These are phyloP conservation scores for Alternaria sp. DNA, from an alignment of 2,329 filamentous ascomycete species.

Conservation along the genomic window DNA sequence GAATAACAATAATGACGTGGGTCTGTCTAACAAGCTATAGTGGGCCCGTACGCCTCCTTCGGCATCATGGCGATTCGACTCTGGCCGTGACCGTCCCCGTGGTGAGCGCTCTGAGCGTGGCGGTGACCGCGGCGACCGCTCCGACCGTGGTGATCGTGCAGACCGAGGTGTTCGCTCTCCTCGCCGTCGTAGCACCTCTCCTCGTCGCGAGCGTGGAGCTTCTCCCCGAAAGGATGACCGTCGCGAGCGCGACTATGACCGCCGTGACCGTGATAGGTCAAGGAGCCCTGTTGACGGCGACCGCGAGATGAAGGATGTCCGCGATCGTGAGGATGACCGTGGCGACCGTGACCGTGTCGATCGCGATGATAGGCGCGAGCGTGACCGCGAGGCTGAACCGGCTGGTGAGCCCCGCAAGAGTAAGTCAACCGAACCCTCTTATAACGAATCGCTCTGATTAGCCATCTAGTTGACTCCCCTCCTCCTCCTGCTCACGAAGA, in stretches of 20 bases:
- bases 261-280: slow-evolving; percentile 78
- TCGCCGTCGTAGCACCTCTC: slow-evolving; percentile 59
- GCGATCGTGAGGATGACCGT: slow-evolving; percentile 70
- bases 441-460: slow-evolving; percentile 38
- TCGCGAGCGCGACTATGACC: slow-evolving; percentile 72
- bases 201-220: slow-evolving; percentile 65
- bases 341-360: slow-evolving; percentile 59
- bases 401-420: slow-evolving; percentile 94
- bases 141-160: slow-evolving; percentile 69
- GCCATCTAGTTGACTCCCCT: slow-evolving; percentile 73
- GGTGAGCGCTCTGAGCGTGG: slow-evolving; percentile 69
- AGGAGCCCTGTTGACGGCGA: slow-evolving; percentile 65
- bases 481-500: slow-evolving; percentile 84
- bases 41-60: slow-evolving; percentile 98
- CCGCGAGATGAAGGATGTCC: slow-evolving; percentile 58
- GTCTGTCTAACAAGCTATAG: slow-evolving; percentile 60
- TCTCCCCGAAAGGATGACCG: slow-evolving; percentile 81
- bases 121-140: slow-evolving; percentile 65
- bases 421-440: slow-evolving; percentile 53
- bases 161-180: slow-evolving; percentile 76
- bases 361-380: slow-evolving; percentile 61
- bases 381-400: slow-evolving; percentile 70
- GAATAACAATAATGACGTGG: neutral
- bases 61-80: slow-evolving; percentile 98
- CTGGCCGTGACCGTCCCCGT: slow-evolving; percentile 62